Evolutionary conservation across 2,329 filamentous ascomycete species (phyloP), one percentile per base, ranked within the genome.

Genomic region (Lecanicillium sp.): DNA sequence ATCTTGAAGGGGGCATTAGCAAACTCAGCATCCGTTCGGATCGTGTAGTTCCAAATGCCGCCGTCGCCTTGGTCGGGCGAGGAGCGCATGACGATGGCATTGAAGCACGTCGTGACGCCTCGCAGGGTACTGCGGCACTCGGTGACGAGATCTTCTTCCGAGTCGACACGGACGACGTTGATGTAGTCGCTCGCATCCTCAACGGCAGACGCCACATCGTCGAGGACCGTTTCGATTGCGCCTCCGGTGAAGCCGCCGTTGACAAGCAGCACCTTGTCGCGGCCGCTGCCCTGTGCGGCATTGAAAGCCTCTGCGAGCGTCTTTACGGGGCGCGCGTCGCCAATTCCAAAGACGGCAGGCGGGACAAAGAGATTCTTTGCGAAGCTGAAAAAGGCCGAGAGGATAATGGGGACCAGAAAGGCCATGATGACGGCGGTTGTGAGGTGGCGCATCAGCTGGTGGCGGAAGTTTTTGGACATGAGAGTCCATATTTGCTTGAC

Each of bases 351-450:
- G 3, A 71, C 64, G 1, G 83, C 82, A 2, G 85, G 82, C 1
- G 86, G 82, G 4, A 89, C 75, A 51, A 94, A 90, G 45, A 95
- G 75, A 56, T 89, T 89, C 49, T 85, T 81, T 13, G 86, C 82
- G 57, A 83, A 90, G 38, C 67, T 74, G 43, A 83, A 68, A 50
- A 82, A 78, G 16, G 70, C 60, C 29, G 74, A 69, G 37, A 83
- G 60, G 32, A 72, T 52, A 22, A 82, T 59, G 3, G 79, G 79
- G 2, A 82, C 63, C 15, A 81, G 29, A 35, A 83, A 69, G 5
- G 76, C 72, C 49, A 76, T 73, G 44, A 77, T 59, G 32, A 70
- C 42, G 3, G 75, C 75, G 16, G 71, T 62, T 5, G 67, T 40
- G 15, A 59, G 50, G 54, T 79, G 76, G 5, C 78, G 73, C 31